phyloP scores from a whole-genome alignment of 2,329 filamentous ascomycete species.

The Cryoendolithus antarcticus region DNA sequence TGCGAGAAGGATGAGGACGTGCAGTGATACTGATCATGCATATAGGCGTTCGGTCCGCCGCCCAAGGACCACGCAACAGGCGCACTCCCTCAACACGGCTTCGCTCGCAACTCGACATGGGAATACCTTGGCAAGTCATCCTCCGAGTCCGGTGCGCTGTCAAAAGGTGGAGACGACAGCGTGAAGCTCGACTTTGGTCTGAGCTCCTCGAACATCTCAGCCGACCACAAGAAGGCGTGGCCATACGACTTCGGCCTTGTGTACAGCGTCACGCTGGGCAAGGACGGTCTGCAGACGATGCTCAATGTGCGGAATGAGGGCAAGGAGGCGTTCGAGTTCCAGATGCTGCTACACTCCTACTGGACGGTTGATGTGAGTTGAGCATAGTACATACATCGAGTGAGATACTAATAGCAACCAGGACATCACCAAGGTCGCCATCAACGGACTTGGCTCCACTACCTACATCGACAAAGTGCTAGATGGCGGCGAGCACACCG shows the following conservation, averaged over 20 bases:
- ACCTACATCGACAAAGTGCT: conserved; percentile 43
- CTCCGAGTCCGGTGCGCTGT: conserved; percentile 41
- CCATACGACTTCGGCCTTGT: conserved; percentile 78
- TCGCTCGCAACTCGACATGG: conserved; percentile 82
- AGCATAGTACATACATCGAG: background rate
- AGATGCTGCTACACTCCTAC: conserved; percentile 86
- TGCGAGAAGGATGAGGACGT: no score
- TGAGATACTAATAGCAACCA: conserved; percentile 24
- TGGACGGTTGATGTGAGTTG: conserved; percentile 59
- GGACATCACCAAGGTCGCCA: conserved; percentile 63
- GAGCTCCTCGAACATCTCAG: conserved; percentile 57
- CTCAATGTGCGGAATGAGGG: conserved; percentile 86
- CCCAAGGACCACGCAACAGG: conserved; percentile 66
- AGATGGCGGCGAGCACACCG: conserved; percentile 36
- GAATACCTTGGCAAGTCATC: conserved; percentile 84
- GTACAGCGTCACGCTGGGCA: conserved; percentile 79
- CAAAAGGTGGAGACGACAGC: conserved; percentile 44
- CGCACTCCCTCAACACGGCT: conserved; percentile 81
- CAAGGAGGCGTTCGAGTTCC: conserved; percentile 71
- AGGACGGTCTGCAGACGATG: conserved; percentile 62
- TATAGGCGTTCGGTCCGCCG: conserved; percentile 71
- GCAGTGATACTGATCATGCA: background rate
- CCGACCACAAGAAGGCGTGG: conserved; percentile 62
- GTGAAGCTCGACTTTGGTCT: conserved; percentile 96
- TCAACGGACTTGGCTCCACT: conserved; percentile 65